Conservation (phyloP, 257 asterid species). For the Dorcoceras hygrometricum region DNA sequence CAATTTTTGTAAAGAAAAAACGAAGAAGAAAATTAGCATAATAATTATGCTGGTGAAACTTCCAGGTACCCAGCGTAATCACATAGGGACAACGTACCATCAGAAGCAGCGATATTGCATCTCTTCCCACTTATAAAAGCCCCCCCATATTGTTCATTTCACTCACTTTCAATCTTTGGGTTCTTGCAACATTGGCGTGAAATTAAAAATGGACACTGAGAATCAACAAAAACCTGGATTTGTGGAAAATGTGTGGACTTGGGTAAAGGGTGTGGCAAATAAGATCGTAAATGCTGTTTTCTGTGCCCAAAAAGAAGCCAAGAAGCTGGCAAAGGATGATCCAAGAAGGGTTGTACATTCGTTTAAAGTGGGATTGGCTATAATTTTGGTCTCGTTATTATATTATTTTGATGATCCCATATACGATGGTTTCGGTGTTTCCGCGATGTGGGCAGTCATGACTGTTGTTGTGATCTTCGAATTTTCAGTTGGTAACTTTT, state of each 20-base stretch:
- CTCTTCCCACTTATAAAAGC: no score
- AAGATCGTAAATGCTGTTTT: neutral
- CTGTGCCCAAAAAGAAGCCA: constrained; percentile 12
- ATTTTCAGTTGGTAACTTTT: constrained; percentile 25
- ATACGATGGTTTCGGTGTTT: constrained; percentile 26
- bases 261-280: constrained; percentile 17
- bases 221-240: constrained; percentile 20
- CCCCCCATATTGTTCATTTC: no score
- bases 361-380: constrained; percentile 26
- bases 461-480: constrained; percentile 27
- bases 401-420: constrained; percentile 26
- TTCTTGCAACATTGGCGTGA: no score
- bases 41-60: no score
- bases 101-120: no score
- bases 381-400: constrained; percentile 22
- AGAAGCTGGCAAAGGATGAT: constrained; percentile 26
- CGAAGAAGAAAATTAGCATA: no score
- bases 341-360: constrained; percentile 27
- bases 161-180: no score
- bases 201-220: constrained; percentile 28
- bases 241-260: neutral
- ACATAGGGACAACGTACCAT: no score
- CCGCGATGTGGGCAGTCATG: constrained; percentile 34
- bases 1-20: no score
- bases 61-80: no score